A percentile compares a stretch with the other conserved stretches of the same genome.
phyloP scores from a whole-genome alignment of 345 rosid genomes.

The Noccaea caerulescens region DNA sequence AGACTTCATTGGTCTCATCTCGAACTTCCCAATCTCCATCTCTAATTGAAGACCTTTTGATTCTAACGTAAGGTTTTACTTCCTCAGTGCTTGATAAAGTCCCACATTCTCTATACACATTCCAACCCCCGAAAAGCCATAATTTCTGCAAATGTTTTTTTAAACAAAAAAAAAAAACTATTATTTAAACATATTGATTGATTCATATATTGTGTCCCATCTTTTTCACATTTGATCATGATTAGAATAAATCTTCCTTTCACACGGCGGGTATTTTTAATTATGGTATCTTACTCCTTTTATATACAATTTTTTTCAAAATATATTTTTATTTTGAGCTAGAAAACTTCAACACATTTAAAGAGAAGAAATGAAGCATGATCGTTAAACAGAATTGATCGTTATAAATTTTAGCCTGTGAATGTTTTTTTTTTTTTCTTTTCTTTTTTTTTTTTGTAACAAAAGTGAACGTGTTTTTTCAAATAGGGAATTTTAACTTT shows the following conservation, averaged over 20 bases:
- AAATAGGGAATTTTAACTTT: background rate
- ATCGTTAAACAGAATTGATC: background rate
- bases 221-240: background rate
- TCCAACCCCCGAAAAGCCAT: conserved; percentile 45
- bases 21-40: conserved; percentile 47
- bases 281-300: background rate
- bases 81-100: conserved; percentile 35
- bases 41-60: conserved; percentile 39
- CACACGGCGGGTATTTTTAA: background rate
- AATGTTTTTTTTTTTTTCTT: too few species aligned
- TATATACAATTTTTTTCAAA: background rate
- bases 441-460: background rate
- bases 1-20: conserved; percentile 44
- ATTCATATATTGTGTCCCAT: background rate
- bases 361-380: background rate
- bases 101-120: conserved; percentile 44
- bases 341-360: conserved; percentile 10
- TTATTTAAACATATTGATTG: background rate
- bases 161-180: background rate
- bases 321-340: conserved; percentile 15
- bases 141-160: conserved; percentile 34
- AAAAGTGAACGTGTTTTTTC: background rate
- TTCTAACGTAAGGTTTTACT: conserved; percentile 36
- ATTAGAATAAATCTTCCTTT: conserved; percentile 7
- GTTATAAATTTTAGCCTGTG: too few species aligned